phyloP scores from a whole-genome alignment of 2,329 filamentous ascomycete genomes.

The Metarhizium anisopliae region DNA sequence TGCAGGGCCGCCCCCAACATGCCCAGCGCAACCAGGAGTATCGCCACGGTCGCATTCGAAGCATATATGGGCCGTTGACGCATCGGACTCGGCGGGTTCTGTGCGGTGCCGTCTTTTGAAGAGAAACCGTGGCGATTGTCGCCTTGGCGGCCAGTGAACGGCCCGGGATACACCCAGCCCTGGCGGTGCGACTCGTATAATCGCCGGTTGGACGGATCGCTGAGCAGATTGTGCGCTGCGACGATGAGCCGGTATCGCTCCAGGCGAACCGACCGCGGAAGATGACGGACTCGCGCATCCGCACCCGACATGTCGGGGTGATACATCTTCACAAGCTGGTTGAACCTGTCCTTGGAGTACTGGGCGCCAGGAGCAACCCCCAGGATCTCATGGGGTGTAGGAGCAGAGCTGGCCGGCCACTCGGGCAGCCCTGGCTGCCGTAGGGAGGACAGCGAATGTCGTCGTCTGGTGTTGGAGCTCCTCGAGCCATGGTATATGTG shows the following conservation, averaged over 20 bases:
- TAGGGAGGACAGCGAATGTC: background rate
- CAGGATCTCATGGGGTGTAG: slow-evolving; percentile 12
- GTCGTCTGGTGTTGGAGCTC: background rate
- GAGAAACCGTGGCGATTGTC: background rate
- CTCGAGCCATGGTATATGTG: background rate
- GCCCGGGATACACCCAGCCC: slow-evolving; percentile 1
- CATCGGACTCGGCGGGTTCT: background rate
- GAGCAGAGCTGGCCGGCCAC: slow-evolving; percentile 8
- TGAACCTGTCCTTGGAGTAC: slow-evolving; percentile 11
- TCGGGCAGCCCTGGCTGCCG: background rate
- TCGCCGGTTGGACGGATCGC: slow-evolving; percentile 5
- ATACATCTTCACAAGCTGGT: slow-evolving; percentile 12
- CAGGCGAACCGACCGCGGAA: background rate
- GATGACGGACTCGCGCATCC: background rate
- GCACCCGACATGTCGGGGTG: slow-evolving; percentile 10
- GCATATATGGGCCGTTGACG: slow-evolving; percentile 2
- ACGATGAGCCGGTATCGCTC: slow-evolving; percentile 11
- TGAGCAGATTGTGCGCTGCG: slow-evolving; percentile 10
- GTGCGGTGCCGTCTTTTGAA: background rate
- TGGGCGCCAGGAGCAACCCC: background rate
- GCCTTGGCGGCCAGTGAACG: background rate
- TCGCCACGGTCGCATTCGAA: slow-evolving; percentile 8
- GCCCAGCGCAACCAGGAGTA: slow-evolving; percentile 6
- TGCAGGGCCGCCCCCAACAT: slow-evolving; percentile 6
- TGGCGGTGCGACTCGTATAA: slow-evolving; percentile 8